Conservation (phyloP, 169 alveolate genomes). For the Plasmodium gaboni region DNA sequence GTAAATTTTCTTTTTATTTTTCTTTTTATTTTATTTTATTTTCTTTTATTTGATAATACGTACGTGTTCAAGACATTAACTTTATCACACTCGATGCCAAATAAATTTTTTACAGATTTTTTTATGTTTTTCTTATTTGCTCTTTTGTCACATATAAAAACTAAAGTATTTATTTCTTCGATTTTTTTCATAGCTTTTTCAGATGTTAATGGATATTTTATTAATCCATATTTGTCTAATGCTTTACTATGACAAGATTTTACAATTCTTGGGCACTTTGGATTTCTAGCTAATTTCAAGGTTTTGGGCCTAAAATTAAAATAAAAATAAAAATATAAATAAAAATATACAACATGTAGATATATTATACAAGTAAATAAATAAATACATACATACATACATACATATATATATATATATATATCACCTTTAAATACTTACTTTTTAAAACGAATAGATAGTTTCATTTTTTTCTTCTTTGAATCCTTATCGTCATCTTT, state of each 20-base stretch:
- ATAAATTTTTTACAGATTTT: conserved; percentile 94
- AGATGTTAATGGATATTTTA: conserved; percentile 96
- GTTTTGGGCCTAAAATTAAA: conserved; percentile 81
- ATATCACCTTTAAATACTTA: not conserved
- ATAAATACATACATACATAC: too few species aligned
- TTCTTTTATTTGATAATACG: not conserved
- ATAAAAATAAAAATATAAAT: not conserved
- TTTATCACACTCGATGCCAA: conserved; percentile 92
- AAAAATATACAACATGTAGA: not conserved
- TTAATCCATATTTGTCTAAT: conserved; percentile 93
- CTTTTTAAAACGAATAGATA: conserved; percentile 53
- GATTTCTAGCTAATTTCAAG: conserved; percentile 89
- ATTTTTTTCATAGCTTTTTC: conserved; percentile 98
- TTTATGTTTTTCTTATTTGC: conserved; percentile 96
- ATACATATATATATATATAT: too few species aligned
- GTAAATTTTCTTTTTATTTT: not conserved
- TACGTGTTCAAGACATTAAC: conserved; percentile 96
- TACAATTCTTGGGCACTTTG: conserved; percentile 89
- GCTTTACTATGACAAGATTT: conserved; percentile 86
- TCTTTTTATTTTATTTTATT: not conserved
- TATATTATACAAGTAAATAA: not conserved
- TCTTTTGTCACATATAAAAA: conserved; percentile 92
- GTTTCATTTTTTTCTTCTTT: conserved; percentile 24
- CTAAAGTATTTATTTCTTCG: conserved; percentile 98
- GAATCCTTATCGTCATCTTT: not conserved